These are phyloP conservation scores for Fusarium cicatricum DNA, from an alignment of 2,329 filamentous ascomycete species.

Conservation along the genomic window DNA sequence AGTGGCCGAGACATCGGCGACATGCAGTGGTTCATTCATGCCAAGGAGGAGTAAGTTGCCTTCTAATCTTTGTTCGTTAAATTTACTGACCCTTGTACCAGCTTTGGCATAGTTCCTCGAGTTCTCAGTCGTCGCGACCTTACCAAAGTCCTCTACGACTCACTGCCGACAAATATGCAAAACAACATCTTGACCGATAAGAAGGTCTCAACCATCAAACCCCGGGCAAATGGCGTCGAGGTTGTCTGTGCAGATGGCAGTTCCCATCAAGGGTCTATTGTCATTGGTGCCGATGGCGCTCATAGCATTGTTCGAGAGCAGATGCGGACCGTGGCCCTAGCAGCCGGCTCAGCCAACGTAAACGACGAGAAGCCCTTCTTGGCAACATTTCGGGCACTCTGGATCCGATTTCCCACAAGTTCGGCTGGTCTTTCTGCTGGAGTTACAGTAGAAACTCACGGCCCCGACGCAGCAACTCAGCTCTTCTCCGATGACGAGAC, in stretches of 20 bases:
- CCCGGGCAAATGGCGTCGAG: slow-evolving; percentile 6
- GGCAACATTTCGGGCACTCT: slow-evolving; percentile 46
- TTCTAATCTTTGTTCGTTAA: not conserved
- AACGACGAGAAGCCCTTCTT: slow-evolving; percentile 45
- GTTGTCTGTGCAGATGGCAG: slow-evolving; percentile 34
- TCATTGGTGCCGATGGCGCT: slow-evolving; percentile 35
- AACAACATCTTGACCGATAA: slow-evolving; percentile 16
- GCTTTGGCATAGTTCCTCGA: slow-evolving; percentile 38
- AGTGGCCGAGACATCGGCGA: too few species aligned
- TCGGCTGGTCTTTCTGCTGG: slow-evolving; percentile 30
- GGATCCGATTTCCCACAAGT: slow-evolving; percentile 44
- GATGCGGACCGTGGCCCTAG: slow-evolving; percentile 42
- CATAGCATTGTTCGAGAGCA: slow-evolving; percentile 21
- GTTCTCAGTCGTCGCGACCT: slow-evolving; percentile 50
- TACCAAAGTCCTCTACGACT: slow-evolving; percentile 44
- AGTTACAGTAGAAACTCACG: slow-evolving; percentile 44
- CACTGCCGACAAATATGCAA: slow-evolving; percentile 28
- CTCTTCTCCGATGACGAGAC: slow-evolving; percentile 30
- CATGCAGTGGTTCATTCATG: too few species aligned
- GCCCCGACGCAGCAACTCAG: slow-evolving; percentile 22
- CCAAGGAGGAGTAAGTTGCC: not conserved
- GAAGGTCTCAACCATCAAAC: slow-evolving; percentile 28
- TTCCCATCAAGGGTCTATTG: slow-evolving; percentile 27
- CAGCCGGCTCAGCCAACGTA: slow-evolving; percentile 9
- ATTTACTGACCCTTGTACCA: not conserved